phyloP scores from a whole-genome alignment of 2,329 filamentous ascomycete genomes.

The Sarocladiaceae sp. region DNA sequence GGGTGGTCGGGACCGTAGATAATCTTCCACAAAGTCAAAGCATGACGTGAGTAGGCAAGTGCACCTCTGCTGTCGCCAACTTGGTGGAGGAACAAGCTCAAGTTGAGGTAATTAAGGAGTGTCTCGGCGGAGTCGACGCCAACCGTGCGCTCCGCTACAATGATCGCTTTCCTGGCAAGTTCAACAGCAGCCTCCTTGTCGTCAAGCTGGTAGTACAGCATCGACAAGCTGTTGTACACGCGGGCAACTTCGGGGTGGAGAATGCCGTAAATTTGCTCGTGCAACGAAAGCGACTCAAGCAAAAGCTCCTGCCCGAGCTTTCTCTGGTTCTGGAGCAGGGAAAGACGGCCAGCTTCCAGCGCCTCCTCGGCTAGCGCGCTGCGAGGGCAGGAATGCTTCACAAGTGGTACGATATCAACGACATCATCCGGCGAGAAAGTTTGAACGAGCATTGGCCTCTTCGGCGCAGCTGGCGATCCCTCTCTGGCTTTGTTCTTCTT shows the following conservation, averaged over 20 bases:
- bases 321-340: constrained; percentile 91
- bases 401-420: constrained; percentile 85
- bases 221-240: constrained; percentile 91
- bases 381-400: constrained; percentile 91
- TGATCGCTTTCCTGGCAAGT: constrained; percentile 91
- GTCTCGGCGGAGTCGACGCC: constrained; percentile 94
- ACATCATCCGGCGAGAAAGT: constrained; percentile 79
- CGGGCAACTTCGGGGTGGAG: constrained; percentile 94
- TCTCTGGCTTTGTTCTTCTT: constrained; percentile 60
- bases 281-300: constrained; percentile 89
- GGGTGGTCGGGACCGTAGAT: constrained; percentile 93
- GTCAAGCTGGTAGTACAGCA: constrained; percentile 95
- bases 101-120: constrained; percentile 90
- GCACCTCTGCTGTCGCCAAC: constrained; percentile 85
- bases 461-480: constrained; percentile 42
- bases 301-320: constrained; percentile 94
- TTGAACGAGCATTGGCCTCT: constrained; percentile 30
- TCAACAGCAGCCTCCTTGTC: constrained; percentile 96
- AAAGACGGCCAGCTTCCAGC: constrained; percentile 90
- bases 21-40: constrained; percentile 92
- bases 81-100: constrained; percentile 90
- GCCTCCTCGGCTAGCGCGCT: constrained; percentile 93
- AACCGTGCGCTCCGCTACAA: constrained; percentile 90
- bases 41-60: constrained; percentile 86
- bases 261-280: constrained; percentile 98